Base-by-base conservation (phyloP, 257 asterid genomes). In the Buddleja alternifolia region DNA sequence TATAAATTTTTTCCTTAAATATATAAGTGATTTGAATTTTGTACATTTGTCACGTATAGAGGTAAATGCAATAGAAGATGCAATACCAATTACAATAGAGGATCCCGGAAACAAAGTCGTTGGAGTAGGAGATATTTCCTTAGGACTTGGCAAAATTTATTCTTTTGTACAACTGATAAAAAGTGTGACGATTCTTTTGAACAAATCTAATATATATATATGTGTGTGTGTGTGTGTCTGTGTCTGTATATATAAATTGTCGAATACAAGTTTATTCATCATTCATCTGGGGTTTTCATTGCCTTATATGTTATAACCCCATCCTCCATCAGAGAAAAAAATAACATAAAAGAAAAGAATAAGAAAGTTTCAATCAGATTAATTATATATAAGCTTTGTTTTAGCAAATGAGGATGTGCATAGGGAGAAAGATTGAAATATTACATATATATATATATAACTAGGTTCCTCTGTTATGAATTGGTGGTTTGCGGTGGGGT, bases 401-500 rank as follows among this genome's bases (percentile, higher is more conserved):
- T n/a, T n/a, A 44, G 4, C 24, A 52, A 61, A 16, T 6, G 17
- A 63, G 23, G 60, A 39, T 60, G 54, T 76, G 34, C 46, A 12
- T 48, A 50, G 63, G 29, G 61, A 40, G 45, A 47, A 15, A 15
- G 36, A 65, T 74, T 24, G 2, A 36, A 10, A 16, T 36, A 3
- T 54, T 14, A 29, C 17, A 7, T 2, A 5, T 17, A 39, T 60
- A 11, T 59, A 37, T 59, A n/a, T 8, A 16, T 50, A 58, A 23
- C 76, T 77, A 89, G 70, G 91, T 89, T 32, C 75, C 75, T 41
- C 15, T 75, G 83, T 90, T 90, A 73, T 90, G 96, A 66, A 90
- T 88, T 34, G 97, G 97, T 51, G 96, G 92, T 71, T 86, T 90
- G 54, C 97, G 90, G 66, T 84, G 97, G 60, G 97, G 94, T 65